A percentile compares a stretch with the other conserved stretches of the same genome.
phyloP scores from a whole-genome alignment of 169 alveolate genomes.

The Theileria equi region DNA sequence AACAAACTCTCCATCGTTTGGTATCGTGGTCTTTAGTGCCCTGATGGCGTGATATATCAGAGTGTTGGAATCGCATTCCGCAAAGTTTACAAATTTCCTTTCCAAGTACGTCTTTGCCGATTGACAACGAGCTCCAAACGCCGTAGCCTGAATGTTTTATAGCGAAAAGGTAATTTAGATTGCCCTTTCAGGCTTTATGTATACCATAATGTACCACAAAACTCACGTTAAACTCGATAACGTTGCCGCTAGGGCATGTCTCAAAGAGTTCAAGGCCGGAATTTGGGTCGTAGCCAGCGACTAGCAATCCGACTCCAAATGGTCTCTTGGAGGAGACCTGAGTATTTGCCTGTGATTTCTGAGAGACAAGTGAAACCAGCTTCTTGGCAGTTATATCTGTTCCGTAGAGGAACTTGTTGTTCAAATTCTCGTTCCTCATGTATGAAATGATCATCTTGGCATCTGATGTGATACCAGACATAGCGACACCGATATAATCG shows the following conservation, averaged over 20 bases:
- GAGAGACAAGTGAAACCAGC: slow-evolving; percentile 89
- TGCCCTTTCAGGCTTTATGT: background rate
- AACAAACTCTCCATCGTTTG: slow-evolving; percentile 84
- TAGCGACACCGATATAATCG: slow-evolving; percentile 94
- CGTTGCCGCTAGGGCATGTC: slow-evolving; percentile 95
- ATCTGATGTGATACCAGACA: slow-evolving; percentile 98
- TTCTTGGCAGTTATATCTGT: slow-evolving; percentile 88
- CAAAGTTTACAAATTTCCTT: slow-evolving; percentile 85
- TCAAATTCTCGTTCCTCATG: slow-evolving; percentile 90
- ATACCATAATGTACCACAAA: background rate
- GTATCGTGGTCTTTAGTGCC: slow-evolving; percentile 87
- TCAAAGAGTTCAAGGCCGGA: slow-evolving; percentile 92
- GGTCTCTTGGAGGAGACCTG: slow-evolving; percentile 94
- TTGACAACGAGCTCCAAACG: slow-evolving; percentile 97
- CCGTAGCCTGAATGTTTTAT: slow-evolving; percentile 79
- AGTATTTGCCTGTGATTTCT: slow-evolving; percentile 93
- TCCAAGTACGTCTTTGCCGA: slow-evolving; percentile 96
- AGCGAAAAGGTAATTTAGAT: no score
- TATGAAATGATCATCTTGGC: slow-evolving; percentile 83
- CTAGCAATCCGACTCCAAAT: slow-evolving; percentile 96
- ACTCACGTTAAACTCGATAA: slow-evolving; percentile 87
- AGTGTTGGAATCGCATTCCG: slow-evolving; percentile 71
- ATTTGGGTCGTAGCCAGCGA: slow-evolving; percentile 89
- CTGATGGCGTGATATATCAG: slow-evolving; percentile 84
- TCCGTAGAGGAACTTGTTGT: slow-evolving; percentile 90